Percentiles rank a stretch among this genome's conserved stretches.
Conservation (phyloP, 2,329 filamentous ascomycete species). For the Neoarthrinium moseri region DNA sequence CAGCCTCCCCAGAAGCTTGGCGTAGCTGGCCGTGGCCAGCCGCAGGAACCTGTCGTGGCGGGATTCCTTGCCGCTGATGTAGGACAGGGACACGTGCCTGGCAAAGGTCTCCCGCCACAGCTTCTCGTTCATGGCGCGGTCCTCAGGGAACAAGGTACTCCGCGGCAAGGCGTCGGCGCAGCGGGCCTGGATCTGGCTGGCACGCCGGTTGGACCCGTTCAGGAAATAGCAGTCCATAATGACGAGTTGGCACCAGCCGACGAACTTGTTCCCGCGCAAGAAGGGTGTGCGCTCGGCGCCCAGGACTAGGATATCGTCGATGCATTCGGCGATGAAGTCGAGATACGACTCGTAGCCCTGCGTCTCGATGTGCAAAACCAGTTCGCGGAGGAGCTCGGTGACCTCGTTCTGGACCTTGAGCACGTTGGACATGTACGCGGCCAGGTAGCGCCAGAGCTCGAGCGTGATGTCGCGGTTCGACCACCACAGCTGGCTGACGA, state of each 20-base stretch:
- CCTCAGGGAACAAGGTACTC: constrained; percentile 2
- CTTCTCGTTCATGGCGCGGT: constrained; percentile 2
- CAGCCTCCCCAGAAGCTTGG: background rate
- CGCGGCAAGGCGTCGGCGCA: constrained; percentile 4
- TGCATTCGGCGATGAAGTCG: constrained; percentile 7
- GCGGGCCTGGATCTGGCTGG: constrained; percentile 4
- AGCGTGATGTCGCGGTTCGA: constrained; percentile 3
- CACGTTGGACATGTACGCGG: constrained; percentile 6
- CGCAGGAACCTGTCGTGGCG: constrained; percentile 3
- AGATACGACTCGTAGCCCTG: constrained; percentile 2
- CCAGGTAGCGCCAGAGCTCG: constrained; percentile 7
- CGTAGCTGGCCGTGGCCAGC: background rate
- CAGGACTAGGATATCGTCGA: constrained; percentile 2
- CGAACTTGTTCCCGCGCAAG: background rate
- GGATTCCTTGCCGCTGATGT: background rate
- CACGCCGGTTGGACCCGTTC: constrained; percentile 5
- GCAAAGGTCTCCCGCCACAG: constrained; percentile 4
- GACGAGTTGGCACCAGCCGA: constrained; percentile 7
- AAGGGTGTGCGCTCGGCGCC: background rate
- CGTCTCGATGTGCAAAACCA: background rate
- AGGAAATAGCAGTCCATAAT: constrained; percentile 8
- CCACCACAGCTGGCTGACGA: constrained; percentile 8
- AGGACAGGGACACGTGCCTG: background rate
- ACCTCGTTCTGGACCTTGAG: background rate
- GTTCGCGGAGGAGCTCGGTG: background rate